These are phyloP conservation scores for Saccharomyces hybrid DNA, from an alignment of 1,139 yeast species.

Conservation along the genomic window DNA sequence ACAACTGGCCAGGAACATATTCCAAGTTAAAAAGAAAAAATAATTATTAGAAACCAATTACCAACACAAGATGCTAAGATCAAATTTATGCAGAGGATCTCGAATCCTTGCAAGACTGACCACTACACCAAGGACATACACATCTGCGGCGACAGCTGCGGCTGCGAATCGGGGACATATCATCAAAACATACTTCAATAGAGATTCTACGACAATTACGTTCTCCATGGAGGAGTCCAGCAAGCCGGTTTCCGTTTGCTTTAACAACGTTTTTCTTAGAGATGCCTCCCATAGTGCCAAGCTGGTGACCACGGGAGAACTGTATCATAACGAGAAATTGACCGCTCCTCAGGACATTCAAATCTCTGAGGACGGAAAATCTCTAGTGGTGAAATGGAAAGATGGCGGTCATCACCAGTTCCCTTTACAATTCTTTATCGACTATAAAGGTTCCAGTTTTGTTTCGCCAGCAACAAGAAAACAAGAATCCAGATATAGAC, in stretches of 20 bases:
- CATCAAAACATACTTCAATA: not conserved
- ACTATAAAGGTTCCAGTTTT: slow-evolving; percentile 35
- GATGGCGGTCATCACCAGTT: slow-evolving; percentile 46
- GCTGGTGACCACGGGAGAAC: slow-evolving; percentile 54
- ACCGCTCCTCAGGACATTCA: slow-evolving; percentile 28
- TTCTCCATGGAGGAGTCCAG: not conserved
- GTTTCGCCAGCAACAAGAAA: slow-evolving; percentile 31
- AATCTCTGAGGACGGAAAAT: slow-evolving; percentile 29
- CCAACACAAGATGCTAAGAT: not conserved
- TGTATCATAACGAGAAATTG: slow-evolving; percentile 30
- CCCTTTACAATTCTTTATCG: slow-evolving; percentile 41
- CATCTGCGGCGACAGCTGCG: not conserved
- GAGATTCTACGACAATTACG: not conserved
- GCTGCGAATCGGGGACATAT: not conserved
- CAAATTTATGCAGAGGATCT: not conserved
- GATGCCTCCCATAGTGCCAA: slow-evolving; percentile 63
- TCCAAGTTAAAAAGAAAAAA: not conserved
- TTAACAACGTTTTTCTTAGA: slow-evolving; percentile 51
- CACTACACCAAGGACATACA: not conserved
- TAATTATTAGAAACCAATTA: not conserved
- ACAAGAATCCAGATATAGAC: slow-evolving; percentile 31
- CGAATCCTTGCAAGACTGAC: not conserved
- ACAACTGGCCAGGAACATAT: not conserved
- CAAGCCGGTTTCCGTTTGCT: slow-evolving; percentile 34
- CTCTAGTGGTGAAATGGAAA: slow-evolving; percentile 45